Evolutionary conservation across 768 basidiomycete species (phyloP), one percentile per base, ranked within the genome.

Genomic region (Mycena olivaceomarginata): DNA sequence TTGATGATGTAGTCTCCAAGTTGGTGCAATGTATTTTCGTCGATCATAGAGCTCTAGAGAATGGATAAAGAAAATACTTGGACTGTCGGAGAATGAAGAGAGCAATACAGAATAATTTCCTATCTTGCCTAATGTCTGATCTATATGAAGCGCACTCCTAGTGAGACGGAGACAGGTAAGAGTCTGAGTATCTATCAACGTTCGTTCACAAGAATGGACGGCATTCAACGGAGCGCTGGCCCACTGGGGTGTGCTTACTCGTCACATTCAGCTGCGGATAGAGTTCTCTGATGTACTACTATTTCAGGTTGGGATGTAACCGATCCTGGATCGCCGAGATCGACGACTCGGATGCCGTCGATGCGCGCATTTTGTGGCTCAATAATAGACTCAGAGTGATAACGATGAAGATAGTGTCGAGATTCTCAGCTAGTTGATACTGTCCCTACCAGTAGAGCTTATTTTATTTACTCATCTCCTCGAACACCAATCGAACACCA

Each of bases 171-270:
- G 53, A 20, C 53, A n/a, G 53, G 53, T 56, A 56, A 56, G n/a
- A n/a, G 11, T 56, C 53, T 25, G 25, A 56, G 11, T 22, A 56
- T 8, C n/a, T 56, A 22, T 56, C 18, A 56, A 15, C 18, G 20
- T 56, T 56, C 53, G 16, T 56, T n/a, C 53, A 22, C 53, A 9
- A 56, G 20, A 56, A 56, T 56, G 53, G 53, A 56, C 20, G 53
- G 20, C n/a, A 56, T 56, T 56, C 53, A 56, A 22, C 20, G 53
- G 53, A 56, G 53, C 53, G 53, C 53, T 56, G 53, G 53, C 53
- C 48, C n/a, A 18, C 11, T 56, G 18, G 53, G 53, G 53, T 56
- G n/a, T 56, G 53, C 53, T 56, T 56, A 56, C 53, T 56, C 53
- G 2, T 56, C n/a, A 20, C 53, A 6, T 56, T 56, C 53, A 56